phyloP scores from a whole-genome alignment of 2,329 filamentous ascomycete genomes.

The Fusarium sp. region DNA sequence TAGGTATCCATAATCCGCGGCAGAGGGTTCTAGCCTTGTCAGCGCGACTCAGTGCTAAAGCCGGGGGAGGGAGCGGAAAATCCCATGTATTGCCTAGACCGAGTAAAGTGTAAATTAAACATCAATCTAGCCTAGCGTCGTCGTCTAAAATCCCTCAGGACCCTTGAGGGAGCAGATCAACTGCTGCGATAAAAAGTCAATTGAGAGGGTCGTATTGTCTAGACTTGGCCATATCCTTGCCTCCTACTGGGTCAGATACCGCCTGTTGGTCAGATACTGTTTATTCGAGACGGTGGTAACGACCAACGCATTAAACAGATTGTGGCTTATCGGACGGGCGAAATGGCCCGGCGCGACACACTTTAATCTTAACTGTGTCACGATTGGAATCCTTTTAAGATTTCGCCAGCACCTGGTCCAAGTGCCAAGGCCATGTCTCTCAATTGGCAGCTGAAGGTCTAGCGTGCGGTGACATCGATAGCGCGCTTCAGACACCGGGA shows the following conservation, averaged over 20 bases:
- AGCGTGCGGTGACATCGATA: neutral
- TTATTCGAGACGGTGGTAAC: too few species aligned
- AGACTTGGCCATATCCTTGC: neutral
- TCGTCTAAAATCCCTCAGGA: neutral
- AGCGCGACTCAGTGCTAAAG: neutral
- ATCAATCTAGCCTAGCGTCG: neutral
- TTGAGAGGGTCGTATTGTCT: neutral
- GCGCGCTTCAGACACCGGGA: neutral
- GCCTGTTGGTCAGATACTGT: too few species aligned
- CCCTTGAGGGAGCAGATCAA: neutral
- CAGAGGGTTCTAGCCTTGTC: neutral
- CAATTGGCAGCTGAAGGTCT: neutral
- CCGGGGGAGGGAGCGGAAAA: neutral
- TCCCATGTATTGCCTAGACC: slow-evolving; percentile 1
- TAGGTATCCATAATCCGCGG: neutral
- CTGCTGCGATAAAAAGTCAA: neutral
- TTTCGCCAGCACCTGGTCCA: neutral
- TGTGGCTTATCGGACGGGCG: neutral
- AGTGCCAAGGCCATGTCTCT: neutral
- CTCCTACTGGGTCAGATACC: too few species aligned
- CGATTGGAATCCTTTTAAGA: neutral
- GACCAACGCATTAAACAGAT: neutral
- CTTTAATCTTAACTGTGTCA: neutral
- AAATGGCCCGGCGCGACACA: neutral
- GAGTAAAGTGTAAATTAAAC: neutral